phyloP scores from a whole-genome alignment of 2,329 filamentous ascomycete genomes.

The Ophiostoma himal-ulmi region DNA sequence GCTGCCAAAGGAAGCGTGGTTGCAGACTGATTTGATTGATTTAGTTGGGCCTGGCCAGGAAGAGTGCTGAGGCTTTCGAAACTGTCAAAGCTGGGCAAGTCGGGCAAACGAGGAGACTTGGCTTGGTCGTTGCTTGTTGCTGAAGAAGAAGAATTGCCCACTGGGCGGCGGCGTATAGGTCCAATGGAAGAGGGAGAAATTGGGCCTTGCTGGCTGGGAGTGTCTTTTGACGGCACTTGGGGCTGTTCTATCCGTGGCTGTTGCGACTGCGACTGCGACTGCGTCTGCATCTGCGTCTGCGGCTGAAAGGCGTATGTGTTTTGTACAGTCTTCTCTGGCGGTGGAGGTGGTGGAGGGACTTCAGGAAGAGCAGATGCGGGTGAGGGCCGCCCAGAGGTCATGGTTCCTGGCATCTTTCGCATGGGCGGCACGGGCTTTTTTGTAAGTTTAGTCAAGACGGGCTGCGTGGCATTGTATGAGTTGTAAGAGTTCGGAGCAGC shows the following conservation, averaged over 20 bases:
- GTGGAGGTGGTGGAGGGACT: constrained; percentile 3
- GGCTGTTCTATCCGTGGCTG: not conserved
- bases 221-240: not conserved
- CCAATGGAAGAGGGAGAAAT: not conserved
- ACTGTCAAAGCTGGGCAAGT: constrained; percentile 1
- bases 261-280: not conserved
- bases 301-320: not conserved
- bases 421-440: constrained; percentile 13
- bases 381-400: constrained; percentile 9
- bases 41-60: not conserved
- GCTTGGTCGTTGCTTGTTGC: not conserved
- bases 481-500: constrained; percentile 3
- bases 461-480: not conserved
- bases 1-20: too few species aligned
- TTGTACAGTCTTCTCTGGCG: not conserved
- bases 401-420: constrained; percentile 17
- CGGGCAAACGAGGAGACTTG: not conserved
- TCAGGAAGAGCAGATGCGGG: constrained; percentile 17
- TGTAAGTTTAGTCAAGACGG: not conserved
- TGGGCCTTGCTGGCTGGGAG: not conserved
- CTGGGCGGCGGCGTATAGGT: not conserved
- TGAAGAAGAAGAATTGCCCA: not conserved
- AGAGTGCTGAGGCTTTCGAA: not conserved
- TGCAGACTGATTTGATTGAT: not conserved
- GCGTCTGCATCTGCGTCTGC: too few species aligned